A percentile compares a stretch with the other conserved stretches of the same genome.
Evolutionary conservation across 2,329 filamentous ascomycete genomes (phyloP).

Genomic region (Zymoseptoria passerinii): DNA sequence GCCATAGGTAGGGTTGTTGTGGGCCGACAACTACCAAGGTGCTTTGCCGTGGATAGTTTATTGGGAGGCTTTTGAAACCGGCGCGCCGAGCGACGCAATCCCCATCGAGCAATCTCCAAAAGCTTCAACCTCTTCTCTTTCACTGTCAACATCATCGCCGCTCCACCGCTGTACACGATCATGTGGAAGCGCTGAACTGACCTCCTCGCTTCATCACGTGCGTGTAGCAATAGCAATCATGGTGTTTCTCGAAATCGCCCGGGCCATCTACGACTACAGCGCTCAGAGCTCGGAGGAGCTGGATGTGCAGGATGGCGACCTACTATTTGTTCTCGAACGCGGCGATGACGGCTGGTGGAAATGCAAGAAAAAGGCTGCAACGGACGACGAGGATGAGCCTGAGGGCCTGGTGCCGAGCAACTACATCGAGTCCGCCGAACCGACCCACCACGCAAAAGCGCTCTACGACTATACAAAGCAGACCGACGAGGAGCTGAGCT

Average conservation of each 20-base stretch:
- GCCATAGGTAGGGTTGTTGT: not conserved
- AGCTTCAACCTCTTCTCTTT: not conserved
- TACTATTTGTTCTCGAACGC: conserved; percentile 84
- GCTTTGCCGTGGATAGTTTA: no score
- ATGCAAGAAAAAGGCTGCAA: conserved; percentile 76
- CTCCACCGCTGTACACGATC: not conserved
- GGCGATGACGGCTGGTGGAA: conserved; percentile 80
- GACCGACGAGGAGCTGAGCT: conserved; percentile 95
- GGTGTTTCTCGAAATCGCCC: conserved; percentile 88
- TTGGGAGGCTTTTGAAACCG: no score
- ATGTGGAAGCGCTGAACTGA: not conserved
- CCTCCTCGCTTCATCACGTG: not conserved
- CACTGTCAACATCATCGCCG: not conserved
- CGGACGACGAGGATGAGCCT: conserved; percentile 84
- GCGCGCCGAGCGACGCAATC: no score
- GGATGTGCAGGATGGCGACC: conserved; percentile 72
- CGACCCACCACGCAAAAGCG: conserved; percentile 67
- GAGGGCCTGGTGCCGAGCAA: conserved; percentile 87
- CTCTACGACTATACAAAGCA: conserved; percentile 97
- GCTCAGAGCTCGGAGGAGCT: conserved; percentile 83
- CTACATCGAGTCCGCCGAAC: conserved; percentile 77
- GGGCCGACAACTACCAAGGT: no score
- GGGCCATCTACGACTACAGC: conserved; percentile 84
- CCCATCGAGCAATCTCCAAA: not conserved
- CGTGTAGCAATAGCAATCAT: conserved; percentile 40